Percentiles rank a stretch among this genome's conserved stretches.
phyloP scores from a whole-genome alignment of 2,329 filamentous ascomycete species.

The Chalaropsis thielavioides region DNA sequence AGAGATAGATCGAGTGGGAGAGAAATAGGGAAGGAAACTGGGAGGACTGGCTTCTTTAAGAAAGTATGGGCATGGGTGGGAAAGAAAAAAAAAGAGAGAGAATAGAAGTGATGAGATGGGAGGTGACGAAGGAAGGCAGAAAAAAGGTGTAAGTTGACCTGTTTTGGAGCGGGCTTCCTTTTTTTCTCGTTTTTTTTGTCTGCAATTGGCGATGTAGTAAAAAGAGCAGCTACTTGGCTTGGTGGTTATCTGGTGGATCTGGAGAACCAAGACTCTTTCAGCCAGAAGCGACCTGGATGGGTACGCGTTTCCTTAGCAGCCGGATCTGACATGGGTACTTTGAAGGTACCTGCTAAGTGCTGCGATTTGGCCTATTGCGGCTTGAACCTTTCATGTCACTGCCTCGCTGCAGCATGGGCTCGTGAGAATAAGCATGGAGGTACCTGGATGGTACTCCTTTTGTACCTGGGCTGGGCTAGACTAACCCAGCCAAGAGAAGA shows the following conservation, averaged over 20 bases:
- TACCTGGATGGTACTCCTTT: background rate
- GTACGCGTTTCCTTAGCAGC: background rate
- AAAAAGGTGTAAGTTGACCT: constrained; percentile 10
- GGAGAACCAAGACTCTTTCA: background rate
- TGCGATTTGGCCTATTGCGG: background rate
- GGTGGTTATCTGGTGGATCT: background rate
- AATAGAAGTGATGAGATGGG: constrained; percentile 16
- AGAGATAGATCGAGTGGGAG: constrained; percentile 22
- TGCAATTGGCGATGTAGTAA: background rate
- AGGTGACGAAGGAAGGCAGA: constrained; percentile 12
- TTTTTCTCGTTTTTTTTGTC: background rate
- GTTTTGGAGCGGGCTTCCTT: constrained; percentile 6
- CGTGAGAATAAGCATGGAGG: background rate
- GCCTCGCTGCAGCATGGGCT: background rate
- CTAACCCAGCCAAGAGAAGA: background rate
- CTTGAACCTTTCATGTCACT: background rate
- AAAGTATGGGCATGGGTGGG: constrained; percentile 18
- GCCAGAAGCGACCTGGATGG: background rate
- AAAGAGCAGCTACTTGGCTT: background rate
- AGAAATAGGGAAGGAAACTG: constrained; percentile 22
- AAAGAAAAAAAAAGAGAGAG: constrained; percentile 18
- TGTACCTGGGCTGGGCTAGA: background rate
- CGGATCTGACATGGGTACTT: background rate
- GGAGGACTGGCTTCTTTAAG: constrained; percentile 18
- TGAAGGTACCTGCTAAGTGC: background rate